These are phyloP conservation scores for Fraxinus paxiana DNA, from an alignment of 305 asterid species.

Conservation along the genomic window DNA sequence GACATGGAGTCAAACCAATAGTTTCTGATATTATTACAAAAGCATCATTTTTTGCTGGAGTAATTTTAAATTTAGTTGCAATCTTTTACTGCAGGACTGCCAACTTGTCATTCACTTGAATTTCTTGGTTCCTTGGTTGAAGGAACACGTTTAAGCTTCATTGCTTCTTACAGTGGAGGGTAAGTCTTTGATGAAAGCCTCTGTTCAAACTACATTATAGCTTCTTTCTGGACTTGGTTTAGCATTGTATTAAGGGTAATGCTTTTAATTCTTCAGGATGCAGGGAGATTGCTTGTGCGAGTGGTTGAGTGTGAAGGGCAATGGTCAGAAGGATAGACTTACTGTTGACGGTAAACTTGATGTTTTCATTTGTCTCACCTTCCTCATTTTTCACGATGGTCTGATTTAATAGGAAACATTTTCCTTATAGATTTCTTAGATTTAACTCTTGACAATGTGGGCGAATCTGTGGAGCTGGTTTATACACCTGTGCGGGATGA, in stretches of 20 bases:
- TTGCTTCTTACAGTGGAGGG: conserved; percentile 91
- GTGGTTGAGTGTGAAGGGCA: conserved; percentile 72
- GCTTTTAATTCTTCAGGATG: conserved; percentile 50
- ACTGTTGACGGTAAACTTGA: conserved; percentile 51
- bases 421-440: conserved; percentile 63
- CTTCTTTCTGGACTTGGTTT: conserved; percentile 15
- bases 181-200: conserved; percentile 26
- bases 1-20: neutral
- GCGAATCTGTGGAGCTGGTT: conserved; percentile 63
- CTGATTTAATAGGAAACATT: conserved; percentile 20
- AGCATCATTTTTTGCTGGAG: neutral
- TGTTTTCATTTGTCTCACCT: neutral
- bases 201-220: conserved; percentile 12
- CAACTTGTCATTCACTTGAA: conserved; percentile 80
- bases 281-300: conserved; percentile 77
- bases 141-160: conserved; percentile 63
- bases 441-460: conserved; percentile 70
- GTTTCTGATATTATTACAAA: neutral
- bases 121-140: conserved; percentile 80
- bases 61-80: conserved; percentile 2
- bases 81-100: conserved; percentile 58
- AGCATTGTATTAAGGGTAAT: conserved; percentile 21
- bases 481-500: conserved; percentile 85
- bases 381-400: conserved; percentile 19
- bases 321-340: conserved; percentile 65